Percentiles rank a stretch among this genome's conserved stretches.
Conservation (phyloP, 139 green algal species). For the Haematococcus lacustris region DNA sequence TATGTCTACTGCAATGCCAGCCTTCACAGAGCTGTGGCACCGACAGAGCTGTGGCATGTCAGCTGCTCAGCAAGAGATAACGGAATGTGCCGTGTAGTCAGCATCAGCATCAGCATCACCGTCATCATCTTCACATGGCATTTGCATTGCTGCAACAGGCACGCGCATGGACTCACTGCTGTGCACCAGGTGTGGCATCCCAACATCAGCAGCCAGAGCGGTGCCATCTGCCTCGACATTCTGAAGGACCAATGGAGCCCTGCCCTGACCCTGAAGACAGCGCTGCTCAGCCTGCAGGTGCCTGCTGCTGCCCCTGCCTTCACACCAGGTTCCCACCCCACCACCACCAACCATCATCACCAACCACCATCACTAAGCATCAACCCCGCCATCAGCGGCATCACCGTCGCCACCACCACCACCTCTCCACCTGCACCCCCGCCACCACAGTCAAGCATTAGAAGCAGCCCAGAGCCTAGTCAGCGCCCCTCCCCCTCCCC, state of each 20-base stretch:
- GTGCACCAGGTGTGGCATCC: slow-evolving; percentile 74
- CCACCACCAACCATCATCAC: no score
- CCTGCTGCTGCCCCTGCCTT: no score
- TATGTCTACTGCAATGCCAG: neutral
- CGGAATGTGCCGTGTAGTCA: no score
- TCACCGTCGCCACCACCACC: no score
- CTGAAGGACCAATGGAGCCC: slow-evolving; percentile 95
- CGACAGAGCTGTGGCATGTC: neutral
- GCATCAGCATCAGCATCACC: neutral
- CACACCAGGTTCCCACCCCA: no score
- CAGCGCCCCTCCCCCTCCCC: no score
- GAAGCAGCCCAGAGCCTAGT: no score
- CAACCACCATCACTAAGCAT: no score
- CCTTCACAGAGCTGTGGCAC: no score
- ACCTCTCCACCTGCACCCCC: no score
- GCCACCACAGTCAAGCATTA: no score
- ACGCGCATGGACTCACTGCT: neutral
- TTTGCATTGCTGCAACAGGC: neutral
- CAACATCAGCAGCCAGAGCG: slow-evolving; percentile 93
- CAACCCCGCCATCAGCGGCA: no score
- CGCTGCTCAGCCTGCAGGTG: slow-evolving; percentile 85
- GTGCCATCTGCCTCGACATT: slow-evolving; percentile 96
- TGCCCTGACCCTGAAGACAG: slow-evolving; percentile 97
- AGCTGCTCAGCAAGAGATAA: neutral
- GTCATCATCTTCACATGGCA: neutral